These are phyloP conservation scores for Trypanosoma conorhini DNA, from an alignment of 208 protist species.

Conservation along the genomic window DNA sequence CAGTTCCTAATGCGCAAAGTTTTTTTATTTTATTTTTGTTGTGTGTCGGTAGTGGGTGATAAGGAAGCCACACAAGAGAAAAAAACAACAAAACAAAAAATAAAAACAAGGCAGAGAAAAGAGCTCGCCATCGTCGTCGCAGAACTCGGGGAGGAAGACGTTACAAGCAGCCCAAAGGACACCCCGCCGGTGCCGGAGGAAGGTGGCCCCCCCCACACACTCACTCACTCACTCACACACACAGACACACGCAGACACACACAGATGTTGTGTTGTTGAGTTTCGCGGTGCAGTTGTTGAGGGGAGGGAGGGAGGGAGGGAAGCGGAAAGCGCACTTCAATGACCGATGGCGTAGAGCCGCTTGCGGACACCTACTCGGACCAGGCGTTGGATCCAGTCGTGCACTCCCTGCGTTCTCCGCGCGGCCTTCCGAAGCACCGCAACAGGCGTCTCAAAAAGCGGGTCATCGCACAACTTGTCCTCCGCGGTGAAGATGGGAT, in stretches of 20 bases:
- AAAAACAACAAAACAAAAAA: neutral
- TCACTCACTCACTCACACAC: too few relatives aligned
- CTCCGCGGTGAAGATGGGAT: constrained; percentile 21
- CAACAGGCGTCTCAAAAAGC: constrained; percentile 22
- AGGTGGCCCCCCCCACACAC: too few relatives aligned
- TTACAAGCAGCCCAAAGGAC: too few relatives aligned
- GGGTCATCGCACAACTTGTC: constrained; percentile 24
- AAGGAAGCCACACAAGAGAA: neutral
- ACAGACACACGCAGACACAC: too few relatives aligned
- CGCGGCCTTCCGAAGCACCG: constrained; percentile 1
- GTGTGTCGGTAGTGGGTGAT: neutral
- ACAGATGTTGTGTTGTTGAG: neutral
- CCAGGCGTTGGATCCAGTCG: constrained; percentile 29
- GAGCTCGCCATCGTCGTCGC: neutral
- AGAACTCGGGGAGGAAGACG: too few relatives aligned
- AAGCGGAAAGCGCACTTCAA: neutral
- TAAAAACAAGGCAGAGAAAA: constrained; percentile 24
- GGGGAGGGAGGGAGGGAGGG: too few relatives aligned
- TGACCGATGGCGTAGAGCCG: constrained; percentile 16
- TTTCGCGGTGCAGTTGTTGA: neutral
- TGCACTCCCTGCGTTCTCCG: neutral
- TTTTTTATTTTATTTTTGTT: neutral
- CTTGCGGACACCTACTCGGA: constrained; percentile 1
- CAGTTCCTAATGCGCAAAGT: neutral
- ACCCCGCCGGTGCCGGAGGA: too few relatives aligned